Evolutionary conservation across 2,329 filamentous ascomycete genomes (phyloP).

Genomic region (Colletotrichum brevisporum): DNA sequence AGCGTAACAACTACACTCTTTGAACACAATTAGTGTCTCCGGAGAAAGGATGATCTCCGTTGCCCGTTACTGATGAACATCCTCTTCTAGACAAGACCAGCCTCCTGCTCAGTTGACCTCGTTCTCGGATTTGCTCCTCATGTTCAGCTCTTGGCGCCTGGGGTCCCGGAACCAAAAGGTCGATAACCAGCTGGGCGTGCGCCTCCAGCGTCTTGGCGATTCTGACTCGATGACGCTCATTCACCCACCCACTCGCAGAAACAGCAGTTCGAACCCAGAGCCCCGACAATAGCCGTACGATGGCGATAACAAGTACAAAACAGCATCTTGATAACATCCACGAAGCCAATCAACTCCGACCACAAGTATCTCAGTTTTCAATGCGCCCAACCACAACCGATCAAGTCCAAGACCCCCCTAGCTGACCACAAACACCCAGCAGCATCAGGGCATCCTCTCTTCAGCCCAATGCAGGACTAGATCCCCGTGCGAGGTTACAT

Average conservation of each 20-base stretch:
- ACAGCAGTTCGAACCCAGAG: background rate
- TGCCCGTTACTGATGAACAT: no score
- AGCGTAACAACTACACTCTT: no score
- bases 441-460: background rate
- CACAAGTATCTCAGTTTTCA: background rate
- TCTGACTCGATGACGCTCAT: background rate
- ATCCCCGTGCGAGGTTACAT: slow-evolving; percentile 22
- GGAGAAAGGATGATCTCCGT: no score
- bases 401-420: background rate
- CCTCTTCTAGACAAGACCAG: no score
- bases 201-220: slow-evolving; percentile 19
- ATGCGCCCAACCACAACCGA: background rate
- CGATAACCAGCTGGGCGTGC: slow-evolving; percentile 1
- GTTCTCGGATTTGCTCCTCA: background rate
- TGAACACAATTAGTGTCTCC: no score
- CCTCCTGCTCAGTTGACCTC: background rate
- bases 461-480: background rate
- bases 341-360: background rate
- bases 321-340: background rate
- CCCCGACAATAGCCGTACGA: background rate
- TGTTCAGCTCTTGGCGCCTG: slow-evolving; percentile 8
- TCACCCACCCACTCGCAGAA: background rate
- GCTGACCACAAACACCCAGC: background rate
- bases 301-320: background rate
- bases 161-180: background rate